Evolutionary conservation across 345 rosid genomes (phyloP).

Genomic region (Bruguiera sexangula): DNA sequence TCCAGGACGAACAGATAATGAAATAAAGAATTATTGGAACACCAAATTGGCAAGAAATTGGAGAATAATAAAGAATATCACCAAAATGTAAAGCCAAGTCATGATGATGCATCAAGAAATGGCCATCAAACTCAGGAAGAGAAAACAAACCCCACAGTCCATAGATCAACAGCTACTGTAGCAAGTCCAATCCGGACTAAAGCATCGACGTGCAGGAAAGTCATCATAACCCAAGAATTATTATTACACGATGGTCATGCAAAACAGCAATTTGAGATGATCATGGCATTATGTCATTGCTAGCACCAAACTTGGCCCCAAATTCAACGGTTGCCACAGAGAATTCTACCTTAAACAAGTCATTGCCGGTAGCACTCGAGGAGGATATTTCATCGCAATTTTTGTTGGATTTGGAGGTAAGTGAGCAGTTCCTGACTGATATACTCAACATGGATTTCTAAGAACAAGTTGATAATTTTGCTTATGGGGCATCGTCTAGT

Average conservation of each 20-base stretch:
- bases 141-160: background rate
- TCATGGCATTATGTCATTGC: too few species aligned
- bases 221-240: background rate
- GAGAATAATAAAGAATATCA: background rate
- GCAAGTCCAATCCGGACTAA: background rate
- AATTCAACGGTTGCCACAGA: background rate
- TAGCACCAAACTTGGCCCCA: too few species aligned
- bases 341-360: background rate
- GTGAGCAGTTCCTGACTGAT: conserved; percentile 9
- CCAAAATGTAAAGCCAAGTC: background rate
- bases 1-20: conserved; percentile 44
- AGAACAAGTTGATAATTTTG: background rate
- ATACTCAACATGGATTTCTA: conserved; percentile 12
- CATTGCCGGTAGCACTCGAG: background rate
- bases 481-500: background rate
- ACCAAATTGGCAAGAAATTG: conserved; percentile 17
- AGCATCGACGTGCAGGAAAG: background rate
- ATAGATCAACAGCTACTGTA: background rate
- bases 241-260: background rate
- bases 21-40: conserved; percentile 4
- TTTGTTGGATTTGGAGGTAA: conserved; percentile 16
- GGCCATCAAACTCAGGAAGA: background rate
- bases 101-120: background rate
- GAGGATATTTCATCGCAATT: background rate
- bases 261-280: too few species aligned